phyloP scores from a whole-genome alignment of 805 yeast genomes.

The Ogataea allantospora region DNA sequence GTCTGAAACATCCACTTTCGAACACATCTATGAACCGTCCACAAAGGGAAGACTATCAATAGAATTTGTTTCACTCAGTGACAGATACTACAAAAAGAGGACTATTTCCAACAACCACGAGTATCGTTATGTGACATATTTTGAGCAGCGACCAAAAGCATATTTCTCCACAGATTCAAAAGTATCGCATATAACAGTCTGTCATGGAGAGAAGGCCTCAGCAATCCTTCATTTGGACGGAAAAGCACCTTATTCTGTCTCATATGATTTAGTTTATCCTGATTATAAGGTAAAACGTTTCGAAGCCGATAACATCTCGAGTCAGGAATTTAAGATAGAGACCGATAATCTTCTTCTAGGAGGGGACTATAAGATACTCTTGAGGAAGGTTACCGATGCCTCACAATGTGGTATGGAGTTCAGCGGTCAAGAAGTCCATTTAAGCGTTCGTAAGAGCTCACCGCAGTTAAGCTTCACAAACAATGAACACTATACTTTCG shows the following conservation, averaged over 20 bases:
- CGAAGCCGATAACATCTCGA: slow-evolving; percentile 40
- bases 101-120: slow-evolving; percentile 35
- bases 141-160: slow-evolving; percentile 68
- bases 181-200: slow-evolving; percentile 23
- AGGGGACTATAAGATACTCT: slow-evolving; percentile 65
- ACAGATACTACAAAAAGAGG: slow-evolving; percentile 50
- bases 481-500: slow-evolving; percentile 38
- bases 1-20: slow-evolving; percentile 31
- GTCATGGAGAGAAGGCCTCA: slow-evolving; percentile 35
- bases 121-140: slow-evolving; percentile 63
- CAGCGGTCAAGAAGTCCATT: slow-evolving; percentile 57
- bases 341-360: slow-evolving; percentile 61
- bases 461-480: slow-evolving; percentile 47
- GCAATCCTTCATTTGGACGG: slow-evolving; percentile 71
- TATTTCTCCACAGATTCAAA: slow-evolving; percentile 30
- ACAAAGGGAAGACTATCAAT: slow-evolving; percentile 80
- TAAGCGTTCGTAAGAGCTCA: slow-evolving; percentile 67
- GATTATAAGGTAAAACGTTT: slow-evolving; percentile 44
- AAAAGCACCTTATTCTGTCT: slow-evolving; percentile 70
- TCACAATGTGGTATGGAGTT: slow-evolving; percentile 75
- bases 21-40: slow-evolving; percentile 71
- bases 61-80: slow-evolving; percentile 62
- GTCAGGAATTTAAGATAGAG: slow-evolving; percentile 39
- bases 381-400: slow-evolving; percentile 70
- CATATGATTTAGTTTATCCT: slow-evolving; percentile 65